Evolutionary conservation across 805 yeast genomes (phyloP).

Genomic region (Crinitomyces ghanaensis): DNA sequence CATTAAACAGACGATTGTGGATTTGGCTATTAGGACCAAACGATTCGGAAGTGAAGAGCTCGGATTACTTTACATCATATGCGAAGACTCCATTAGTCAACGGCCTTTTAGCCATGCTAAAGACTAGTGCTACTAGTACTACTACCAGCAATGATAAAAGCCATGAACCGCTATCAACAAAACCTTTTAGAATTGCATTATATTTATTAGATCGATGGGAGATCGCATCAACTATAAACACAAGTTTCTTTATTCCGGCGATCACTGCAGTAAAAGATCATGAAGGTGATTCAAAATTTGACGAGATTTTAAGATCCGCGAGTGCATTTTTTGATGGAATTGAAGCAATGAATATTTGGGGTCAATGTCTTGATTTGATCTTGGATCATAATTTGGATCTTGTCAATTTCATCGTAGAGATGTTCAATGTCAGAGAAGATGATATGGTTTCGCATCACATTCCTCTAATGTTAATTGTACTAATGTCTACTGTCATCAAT

Average conservation of each 20-base stretch:
- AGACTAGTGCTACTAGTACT: slow-evolving; percentile 21
- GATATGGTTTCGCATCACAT: slow-evolving; percentile 70
- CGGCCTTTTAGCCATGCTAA: slow-evolving; percentile 41
- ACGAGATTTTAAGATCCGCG: slow-evolving; percentile 46
- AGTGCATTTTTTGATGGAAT: slow-evolving; percentile 73
- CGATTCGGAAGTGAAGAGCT: slow-evolving; percentile 13
- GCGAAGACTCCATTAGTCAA: slow-evolving; percentile 41
- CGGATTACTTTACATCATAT: slow-evolving; percentile 43
- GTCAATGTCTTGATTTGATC: slow-evolving; percentile 40
- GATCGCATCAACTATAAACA: slow-evolving; percentile 65
- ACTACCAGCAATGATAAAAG: too few species aligned
- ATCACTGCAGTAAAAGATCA: slow-evolving; percentile 25
- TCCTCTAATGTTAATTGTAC: slow-evolving; percentile 53
- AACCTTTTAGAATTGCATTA: slow-evolving; percentile 52
- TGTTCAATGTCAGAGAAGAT: slow-evolving; percentile 73
- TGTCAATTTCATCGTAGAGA: slow-evolving; percentile 46
- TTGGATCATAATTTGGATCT: slow-evolving; percentile 31
- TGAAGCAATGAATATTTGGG: slow-evolving; percentile 73
- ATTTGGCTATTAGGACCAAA: slow-evolving; percentile 86
- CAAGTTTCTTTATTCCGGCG: slow-evolving; percentile 56
- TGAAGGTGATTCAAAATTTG: slow-evolving; percentile 20
- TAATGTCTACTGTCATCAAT: too few species aligned
- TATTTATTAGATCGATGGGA: slow-evolving; percentile 93
- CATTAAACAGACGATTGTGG: slow-evolving; percentile 88
- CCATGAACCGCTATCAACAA: too few species aligned